Evolutionary conservation across 805 yeast genomes (phyloP), one percentile per base, ranked within the genome.

Genomic region (Hanseniaspora clermontiae): DNA sequence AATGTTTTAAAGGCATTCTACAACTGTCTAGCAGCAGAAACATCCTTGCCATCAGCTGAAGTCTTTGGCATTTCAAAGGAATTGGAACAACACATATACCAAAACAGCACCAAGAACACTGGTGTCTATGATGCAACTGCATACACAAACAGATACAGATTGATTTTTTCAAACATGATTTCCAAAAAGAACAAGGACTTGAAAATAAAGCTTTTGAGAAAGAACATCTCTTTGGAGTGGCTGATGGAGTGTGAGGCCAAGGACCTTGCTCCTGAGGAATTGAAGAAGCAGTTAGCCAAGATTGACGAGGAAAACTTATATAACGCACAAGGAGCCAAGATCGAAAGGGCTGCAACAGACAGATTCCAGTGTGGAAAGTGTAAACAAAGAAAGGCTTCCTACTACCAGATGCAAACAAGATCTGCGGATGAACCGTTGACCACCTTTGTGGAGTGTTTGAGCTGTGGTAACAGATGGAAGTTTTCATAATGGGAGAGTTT

Each of bases 381-480:
- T 79, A 93, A 91, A 72, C 91, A 89, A 69, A 89, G 90, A 77
- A 89, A 88, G 74, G 98, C 93, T 43, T 85, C 95, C 63, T 93
- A 93, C 70, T 91, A 90, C 71, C 98, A 93, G 73, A 79, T 93
- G 84, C 98, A 93, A 75, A 93, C 98, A 37, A 78, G 98, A 71
- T 87, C 96, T 58, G 98, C 98, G 19, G 98, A 93, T 80, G 98
- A 93, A 72, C 98, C 98, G 59, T 78, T 93, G 65, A 93, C 98
- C 8, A 93, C 98, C 1, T 93, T 93, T 68, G 93, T 98, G 74
- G 90, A 96, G 3, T 93, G 98, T 74, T 97, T 90, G 66, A 87
- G 81, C 61, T 93, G 98, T 74, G 97, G 97, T 60, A 88, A 93
- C 67, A 80, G 97, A 70, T 93, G 98, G 98, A 93, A 93, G 71